Conservation (phyloP, 441 rosid genomes). For the Monsonia emarginata region DNA sequence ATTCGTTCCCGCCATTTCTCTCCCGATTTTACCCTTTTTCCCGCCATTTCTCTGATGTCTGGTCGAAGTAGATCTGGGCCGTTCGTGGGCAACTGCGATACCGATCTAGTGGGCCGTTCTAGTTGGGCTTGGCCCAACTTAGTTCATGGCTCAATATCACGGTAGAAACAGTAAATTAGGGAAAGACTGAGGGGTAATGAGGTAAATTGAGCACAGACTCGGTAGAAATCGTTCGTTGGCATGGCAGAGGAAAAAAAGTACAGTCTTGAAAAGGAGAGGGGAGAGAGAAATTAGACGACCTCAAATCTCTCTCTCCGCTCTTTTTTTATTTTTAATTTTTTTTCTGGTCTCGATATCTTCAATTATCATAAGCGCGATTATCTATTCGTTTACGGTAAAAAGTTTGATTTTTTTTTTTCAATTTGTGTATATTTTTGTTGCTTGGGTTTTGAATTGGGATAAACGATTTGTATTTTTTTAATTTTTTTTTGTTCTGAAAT, state of each 20-base stretch:
- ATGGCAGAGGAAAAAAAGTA: no score
- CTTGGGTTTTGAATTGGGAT: not conserved
- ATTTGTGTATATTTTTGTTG: not conserved
- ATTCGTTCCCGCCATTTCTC: not conserved
- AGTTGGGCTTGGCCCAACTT: no score
- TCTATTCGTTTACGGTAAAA: slow-evolving; percentile 14
- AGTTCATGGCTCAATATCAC: not conserved
- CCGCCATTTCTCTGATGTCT: not conserved
- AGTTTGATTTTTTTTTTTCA: not conserved
- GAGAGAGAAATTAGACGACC: not conserved
- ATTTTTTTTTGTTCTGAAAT: no score
- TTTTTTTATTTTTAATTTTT: not conserved
- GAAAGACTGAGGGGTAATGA: not conserved
- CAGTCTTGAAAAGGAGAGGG: not conserved
- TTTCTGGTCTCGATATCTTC: slow-evolving; percentile 8
- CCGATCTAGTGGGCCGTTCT: not conserved
- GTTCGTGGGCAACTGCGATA: not conserved
- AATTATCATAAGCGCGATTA: slow-evolving; percentile 7
- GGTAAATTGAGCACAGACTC: not conserved
- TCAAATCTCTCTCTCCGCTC: slow-evolving; percentile 6
- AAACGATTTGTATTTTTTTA: not conserved
- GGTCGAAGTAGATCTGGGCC: not conserved
- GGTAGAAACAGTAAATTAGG: not conserved
- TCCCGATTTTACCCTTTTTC: no score
- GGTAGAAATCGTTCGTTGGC: no score